Base-by-base conservation (phyloP, 1,284 basidiomycete genomes). In the Apiotrichum sp. region DNA sequence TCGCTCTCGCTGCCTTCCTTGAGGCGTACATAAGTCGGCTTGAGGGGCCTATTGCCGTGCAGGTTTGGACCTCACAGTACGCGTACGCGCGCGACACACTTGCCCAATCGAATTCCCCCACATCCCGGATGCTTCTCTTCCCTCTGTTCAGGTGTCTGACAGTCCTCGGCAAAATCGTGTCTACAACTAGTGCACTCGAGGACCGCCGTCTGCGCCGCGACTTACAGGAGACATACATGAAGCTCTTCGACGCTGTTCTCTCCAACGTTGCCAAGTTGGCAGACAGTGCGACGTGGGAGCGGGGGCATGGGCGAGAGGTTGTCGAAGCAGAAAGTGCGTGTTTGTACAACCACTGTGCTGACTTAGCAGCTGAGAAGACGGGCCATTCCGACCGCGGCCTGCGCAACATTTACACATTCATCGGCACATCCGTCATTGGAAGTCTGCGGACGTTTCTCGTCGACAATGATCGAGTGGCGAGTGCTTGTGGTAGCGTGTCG, bases 181-280 rank as follows among this genome's bases (percentile, higher is more conserved):
- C 87, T 2, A 87, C 89, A 66, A 93, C 91, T 0, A 85, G 87
- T 3, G 88, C 90, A 0, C 81, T 95, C 70, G 95, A 98, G 58
- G 95, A 98, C 73, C 82, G 85, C 16, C 82, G 89, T 22, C 78
- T 93, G 53, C 83, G 88, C n/a, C 88, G 91, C 66, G 95, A 98
- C 59, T 78, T 98, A 14, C 92, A 88, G 82, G 95, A 98, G 58
- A 86, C 83, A 0, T 93, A 88, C 66, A 82, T 84, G 42, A 93
- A 89, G 72, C 80, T 98, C 0, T 79, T 93, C 8, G 96, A 99
- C 65, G 79, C 85, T 2, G 87, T 86, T 50, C 82, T 93, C 6
- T 76, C 82, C 3, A 82, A 90, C 56, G 83, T 89, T 3, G 85
- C 86, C 2, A 82, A 86, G 29, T 83, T 86, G 1, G 82, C 83